Evolutionary conservation across 2,329 filamentous ascomycete species (phyloP).

Genomic region (Pestalotiopsis sp.): DNA sequence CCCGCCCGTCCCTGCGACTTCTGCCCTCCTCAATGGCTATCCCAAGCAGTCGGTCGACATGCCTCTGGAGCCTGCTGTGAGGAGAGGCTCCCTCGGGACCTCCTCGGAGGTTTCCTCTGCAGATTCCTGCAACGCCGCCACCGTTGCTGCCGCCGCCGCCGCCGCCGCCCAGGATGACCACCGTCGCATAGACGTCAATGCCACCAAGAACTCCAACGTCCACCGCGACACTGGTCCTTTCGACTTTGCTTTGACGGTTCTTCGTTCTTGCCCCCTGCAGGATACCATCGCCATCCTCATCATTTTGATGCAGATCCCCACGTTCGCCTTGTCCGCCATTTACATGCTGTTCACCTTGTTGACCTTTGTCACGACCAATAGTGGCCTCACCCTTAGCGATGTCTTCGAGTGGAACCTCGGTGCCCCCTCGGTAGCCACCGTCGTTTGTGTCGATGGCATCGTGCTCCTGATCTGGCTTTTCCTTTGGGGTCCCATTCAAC

Average conservation of each 20-base stretch:
- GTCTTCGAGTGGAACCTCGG: conserved; percentile 88
- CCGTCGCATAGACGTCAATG: conserved; percentile 72
- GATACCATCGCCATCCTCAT: conserved; percentile 97
- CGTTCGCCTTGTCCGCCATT: conserved; percentile 83
- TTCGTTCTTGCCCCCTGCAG: conserved; percentile 86
- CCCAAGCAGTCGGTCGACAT: conserved; percentile 40
- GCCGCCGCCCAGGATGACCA: conserved; percentile 51
- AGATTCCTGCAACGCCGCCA: conserved; percentile 46
- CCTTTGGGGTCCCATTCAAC: conserved; percentile 84
- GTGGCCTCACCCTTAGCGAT: conserved; percentile 83
- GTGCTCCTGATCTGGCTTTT: conserved; percentile 86
- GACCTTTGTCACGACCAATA: conserved; percentile 84
- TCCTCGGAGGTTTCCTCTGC: conserved; percentile 59
- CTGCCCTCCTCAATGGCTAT: conserved; percentile 39
- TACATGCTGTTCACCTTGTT: conserved; percentile 92
- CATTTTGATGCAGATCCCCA: conserved; percentile 89
- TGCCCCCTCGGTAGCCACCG: conserved; percentile 83
- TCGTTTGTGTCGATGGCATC: conserved; percentile 81
- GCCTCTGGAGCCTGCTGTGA: conserved; percentile 38
- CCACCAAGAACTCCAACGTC: conserved; percentile 67
- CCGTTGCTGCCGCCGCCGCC: conserved; percentile 37
- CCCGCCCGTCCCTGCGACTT: conserved; percentile 36
- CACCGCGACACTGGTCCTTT: conserved; percentile 75
- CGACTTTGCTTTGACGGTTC: conserved; percentile 81
- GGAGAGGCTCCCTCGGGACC: conserved; percentile 52